Conservation (phyloP, 108 stramenopile genomes). For the Discostella stelligeroides region DNA sequence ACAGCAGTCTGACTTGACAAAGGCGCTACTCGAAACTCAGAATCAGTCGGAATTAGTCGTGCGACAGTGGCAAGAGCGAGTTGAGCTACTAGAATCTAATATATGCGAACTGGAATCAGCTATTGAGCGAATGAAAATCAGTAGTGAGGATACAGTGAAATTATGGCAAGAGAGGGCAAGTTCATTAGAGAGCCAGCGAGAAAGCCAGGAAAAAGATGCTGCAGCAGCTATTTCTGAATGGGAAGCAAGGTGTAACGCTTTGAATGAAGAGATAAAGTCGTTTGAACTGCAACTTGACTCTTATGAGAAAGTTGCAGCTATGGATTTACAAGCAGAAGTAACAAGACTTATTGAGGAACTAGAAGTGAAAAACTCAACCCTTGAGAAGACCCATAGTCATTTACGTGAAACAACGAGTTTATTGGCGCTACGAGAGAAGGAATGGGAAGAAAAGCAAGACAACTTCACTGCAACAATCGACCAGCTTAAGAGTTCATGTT, state of each 20-base stretch:
- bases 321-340: slow-evolving; percentile 1
- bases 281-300: slow-evolving; percentile 30
- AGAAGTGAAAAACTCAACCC: neutral
- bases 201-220: slow-evolving; percentile 57
- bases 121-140: slow-evolving; percentile 19
- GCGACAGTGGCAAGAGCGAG: slow-evolving; percentile 61
- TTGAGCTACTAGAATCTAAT: slow-evolving; percentile 31
- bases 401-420: slow-evolving; percentile 7
- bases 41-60: slow-evolving; percentile 59
- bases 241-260: slow-evolving; percentile 57
- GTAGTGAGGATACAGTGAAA: slow-evolving; percentile 3
- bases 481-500: slow-evolving; percentile 7
- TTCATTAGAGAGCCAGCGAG: slow-evolving; percentile 1
- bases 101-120: slow-evolving; percentile 55
- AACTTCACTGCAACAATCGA: slow-evolving; percentile 13
- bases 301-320: slow-evolving; percentile 13
- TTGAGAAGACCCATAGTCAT: slow-evolving; percentile 8
- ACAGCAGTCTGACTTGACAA: slow-evolving; percentile 49
- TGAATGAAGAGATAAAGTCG: slow-evolving; percentile 41
- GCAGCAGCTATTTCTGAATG: slow-evolving; percentile 67
- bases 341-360: slow-evolving; percentile 8
- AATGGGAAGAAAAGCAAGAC: slow-evolving; percentile 18
- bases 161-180: slow-evolving; percentile 9
- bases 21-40: slow-evolving; percentile 47
- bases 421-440: slow-evolving; percentile 9